phyloP scores from a whole-genome alignment of 129 eudicot species.

The Daucus carota region DNA sequence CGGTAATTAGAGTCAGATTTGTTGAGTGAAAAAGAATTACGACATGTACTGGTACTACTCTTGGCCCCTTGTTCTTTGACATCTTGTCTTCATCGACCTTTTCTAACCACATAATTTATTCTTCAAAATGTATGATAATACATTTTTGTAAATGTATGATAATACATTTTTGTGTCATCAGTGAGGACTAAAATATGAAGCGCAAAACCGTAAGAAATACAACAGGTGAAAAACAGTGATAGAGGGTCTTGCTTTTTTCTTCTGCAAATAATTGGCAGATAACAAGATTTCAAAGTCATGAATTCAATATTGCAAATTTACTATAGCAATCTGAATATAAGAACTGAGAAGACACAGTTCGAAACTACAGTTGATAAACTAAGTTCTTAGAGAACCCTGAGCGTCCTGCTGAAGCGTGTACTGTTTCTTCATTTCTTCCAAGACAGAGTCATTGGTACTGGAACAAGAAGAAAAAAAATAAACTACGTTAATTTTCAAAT shows the following conservation, averaged over 20 bases:
- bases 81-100: too few relatives aligned
- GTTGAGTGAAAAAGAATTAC: too few relatives aligned
- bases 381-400: conserved; percentile 41
- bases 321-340: not conserved
- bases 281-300: not conserved
- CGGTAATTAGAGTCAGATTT: too few relatives aligned
- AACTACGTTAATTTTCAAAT: not conserved
- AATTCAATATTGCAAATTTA: not conserved
- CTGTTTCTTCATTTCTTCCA: conserved; percentile 84
- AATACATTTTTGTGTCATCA: not conserved
- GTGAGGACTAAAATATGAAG: not conserved
- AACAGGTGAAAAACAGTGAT: not conserved
- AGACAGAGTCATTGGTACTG: conserved; percentile 75
- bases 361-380: conserved; percentile 1
- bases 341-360: not conserved
- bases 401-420: conserved; percentile 64
- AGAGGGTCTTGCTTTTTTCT: not conserved
- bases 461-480: conserved; percentile 3
- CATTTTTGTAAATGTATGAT: too few relatives aligned
- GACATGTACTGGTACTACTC: too few relatives aligned
- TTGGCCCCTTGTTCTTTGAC: too few relatives aligned
- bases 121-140: too few relatives aligned
- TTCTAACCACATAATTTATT: too few relatives aligned
- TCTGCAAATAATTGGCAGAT: not conserved
- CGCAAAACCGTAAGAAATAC: not conserved